phyloP scores from a whole-genome alignment of 768 basidiomycete species.

The Boletus eberwhitei region DNA sequence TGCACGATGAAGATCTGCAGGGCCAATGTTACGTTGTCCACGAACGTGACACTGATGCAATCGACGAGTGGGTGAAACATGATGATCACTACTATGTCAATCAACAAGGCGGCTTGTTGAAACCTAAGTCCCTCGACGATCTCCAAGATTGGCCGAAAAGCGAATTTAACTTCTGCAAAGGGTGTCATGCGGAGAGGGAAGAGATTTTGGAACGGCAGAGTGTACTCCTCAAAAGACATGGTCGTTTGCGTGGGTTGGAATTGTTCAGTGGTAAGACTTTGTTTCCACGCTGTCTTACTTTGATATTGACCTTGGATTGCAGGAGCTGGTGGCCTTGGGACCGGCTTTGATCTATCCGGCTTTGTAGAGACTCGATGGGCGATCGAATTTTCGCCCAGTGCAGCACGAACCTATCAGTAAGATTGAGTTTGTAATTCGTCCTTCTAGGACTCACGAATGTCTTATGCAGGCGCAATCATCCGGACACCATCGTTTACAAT shows the following conservation, averaged over 20 bases:
- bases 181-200: slow-evolving; percentile 38
- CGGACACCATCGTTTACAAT: slow-evolving; percentile 56
- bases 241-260: slow-evolving; percentile 57
- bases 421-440: slow-evolving; percentile 10
- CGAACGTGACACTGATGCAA: slow-evolving; percentile 29
- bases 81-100: slow-evolving; percentile 61
- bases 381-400: slow-evolving; percentile 60
- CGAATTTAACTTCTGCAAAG: slow-evolving; percentile 36
- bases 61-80: slow-evolving; percentile 42
- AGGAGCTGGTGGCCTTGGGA: slow-evolving; percentile 77
- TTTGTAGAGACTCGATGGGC: slow-evolving; percentile 68
- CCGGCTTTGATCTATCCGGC: slow-evolving; percentile 59
- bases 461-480: slow-evolving; percentile 56
- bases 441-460: neutral
- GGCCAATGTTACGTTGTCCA: slow-evolving; percentile 53
- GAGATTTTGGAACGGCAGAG: slow-evolving; percentile 28
- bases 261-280: slow-evolving; percentile 58
- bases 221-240: slow-evolving; percentile 34
- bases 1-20: slow-evolving; percentile 40
- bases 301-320: neutral
- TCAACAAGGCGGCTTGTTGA: slow-evolving; percentile 24
- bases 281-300: neutral
- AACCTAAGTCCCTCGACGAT: slow-evolving; percentile 19
- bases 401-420: slow-evolving; percentile 63
- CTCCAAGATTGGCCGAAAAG: slow-evolving; percentile 25